Percentiles rank a stretch among this genome's conserved stretches.
Evolutionary conservation across 1,284 basidiomycete genomes (phyloP).

Genomic region (Cystobasidium pallidum): DNA sequence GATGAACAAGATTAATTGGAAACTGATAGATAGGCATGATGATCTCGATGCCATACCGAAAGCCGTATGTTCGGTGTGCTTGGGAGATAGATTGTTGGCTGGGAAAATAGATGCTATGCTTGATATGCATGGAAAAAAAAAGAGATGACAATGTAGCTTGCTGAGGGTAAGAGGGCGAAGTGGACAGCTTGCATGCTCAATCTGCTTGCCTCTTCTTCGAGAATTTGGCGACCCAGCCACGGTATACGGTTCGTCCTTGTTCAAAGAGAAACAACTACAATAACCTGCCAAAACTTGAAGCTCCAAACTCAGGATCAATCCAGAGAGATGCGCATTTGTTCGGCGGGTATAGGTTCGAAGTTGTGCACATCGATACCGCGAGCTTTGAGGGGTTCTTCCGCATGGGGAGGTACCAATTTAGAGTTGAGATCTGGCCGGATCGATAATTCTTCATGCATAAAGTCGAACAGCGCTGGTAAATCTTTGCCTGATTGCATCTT

Average conservation of each 20-base stretch:
- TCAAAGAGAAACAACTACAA: too few species aligned
- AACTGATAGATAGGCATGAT: not conserved
- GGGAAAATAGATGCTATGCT: not conserved
- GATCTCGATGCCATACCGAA: not conserved
- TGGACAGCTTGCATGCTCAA: too few species aligned
- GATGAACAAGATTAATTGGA: not conserved
- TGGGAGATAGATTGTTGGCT: not conserved
- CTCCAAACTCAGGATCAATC: conserved; percentile 1
- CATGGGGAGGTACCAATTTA: conserved; percentile 85
- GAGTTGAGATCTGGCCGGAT: conserved; percentile 91
- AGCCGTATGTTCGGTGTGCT: not conserved
- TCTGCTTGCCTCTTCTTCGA: too few species aligned
- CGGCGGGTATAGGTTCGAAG: conserved; percentile 56
- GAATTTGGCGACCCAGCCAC: too few species aligned
- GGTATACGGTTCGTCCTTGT: too few species aligned
- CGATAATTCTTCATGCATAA: conserved; percentile 94
- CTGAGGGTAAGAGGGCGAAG: too few species aligned
- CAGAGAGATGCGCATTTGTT: conserved; percentile 41
- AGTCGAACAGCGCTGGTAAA: conserved; percentile 92
- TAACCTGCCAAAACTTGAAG: too few species aligned
- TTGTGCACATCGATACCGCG: conserved; percentile 82
- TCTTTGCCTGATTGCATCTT: conserved; percentile 97
- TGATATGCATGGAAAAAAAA: not conserved
- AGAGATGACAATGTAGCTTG: not conserved
- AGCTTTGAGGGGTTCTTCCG: conserved; percentile 81